Conservation (phyloP, 306 rosid species). For the Cajanus cajan region DNA sequence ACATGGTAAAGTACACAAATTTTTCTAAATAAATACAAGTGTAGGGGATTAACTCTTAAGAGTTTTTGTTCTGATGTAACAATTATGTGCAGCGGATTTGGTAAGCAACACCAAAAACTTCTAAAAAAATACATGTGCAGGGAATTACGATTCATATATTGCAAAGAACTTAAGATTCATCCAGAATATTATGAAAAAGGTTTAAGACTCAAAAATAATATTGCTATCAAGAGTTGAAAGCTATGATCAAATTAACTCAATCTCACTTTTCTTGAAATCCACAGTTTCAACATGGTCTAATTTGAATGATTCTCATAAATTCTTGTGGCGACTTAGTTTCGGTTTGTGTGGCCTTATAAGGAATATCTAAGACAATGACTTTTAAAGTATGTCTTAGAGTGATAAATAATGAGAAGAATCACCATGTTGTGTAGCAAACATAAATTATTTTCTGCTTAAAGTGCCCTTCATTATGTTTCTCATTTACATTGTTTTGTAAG, state of each 20-base stretch:
- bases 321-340: slow-evolving; percentile 27
- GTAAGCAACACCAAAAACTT: too few species aligned
- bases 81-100: too few species aligned
- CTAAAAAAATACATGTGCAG: too few species aligned
- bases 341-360: slow-evolving; percentile 26
- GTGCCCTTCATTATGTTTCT: slow-evolving; percentile 11
- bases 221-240: too few species aligned
- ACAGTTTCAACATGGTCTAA: slow-evolving; percentile 34
- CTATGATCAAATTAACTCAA: slow-evolving; percentile 46
- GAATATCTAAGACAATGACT: slow-evolving; percentile 62
- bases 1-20: too few species aligned
- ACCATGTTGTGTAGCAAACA: slow-evolving; percentile 19
- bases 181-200: too few species aligned
- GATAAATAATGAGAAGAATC: slow-evolving; percentile 31
- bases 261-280: slow-evolving; percentile 30
- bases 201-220: too few species aligned
- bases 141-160: too few species aligned
- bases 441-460: slow-evolving; percentile 13
- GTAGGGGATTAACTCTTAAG: too few species aligned
- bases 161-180: too few species aligned
- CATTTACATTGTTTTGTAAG: slow-evolving; percentile 15
- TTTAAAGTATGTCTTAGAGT: slow-evolving; percentile 74
- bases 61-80: too few species aligned
- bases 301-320: slow-evolving; percentile 33
- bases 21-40: too few species aligned